Evolutionary conservation across 768 basidiomycete genomes (phyloP), one percentile per base, ranked within the genome.

Genomic region (Russula lepida): DNA sequence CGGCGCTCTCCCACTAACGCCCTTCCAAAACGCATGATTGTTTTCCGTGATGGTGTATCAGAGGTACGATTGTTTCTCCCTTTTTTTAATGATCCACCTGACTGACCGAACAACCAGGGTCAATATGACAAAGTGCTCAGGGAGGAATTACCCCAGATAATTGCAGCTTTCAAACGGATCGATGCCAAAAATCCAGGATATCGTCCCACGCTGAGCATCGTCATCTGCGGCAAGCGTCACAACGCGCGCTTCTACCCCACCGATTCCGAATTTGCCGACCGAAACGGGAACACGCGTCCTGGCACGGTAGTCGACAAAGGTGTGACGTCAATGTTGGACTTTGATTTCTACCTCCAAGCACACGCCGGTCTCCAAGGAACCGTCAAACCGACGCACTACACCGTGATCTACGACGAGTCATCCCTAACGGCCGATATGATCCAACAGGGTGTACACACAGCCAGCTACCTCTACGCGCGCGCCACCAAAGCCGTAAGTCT

Each of bases 401-500:
- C 81, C 1, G 82, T 90, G 27, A 78, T 91, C 4, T 88, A 91
- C 69, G 90, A 92, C 71, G 89, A 93, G 73, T 84, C 81, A 68
- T 68, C 60, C 3, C 74, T 91, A n/a, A 73, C 73, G 1, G 84
- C 89, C 0, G 85, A 94, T 69, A 81, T 82, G 17, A 74, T 92
- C 12, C 91, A 93, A 69, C 77, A 84, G 61, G 85, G 89, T 1
- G 83, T 87, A 0, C 81, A 92, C 68, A 76, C 82, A 56, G 72
- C 78, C 15, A 84, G 83, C 66, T 92, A 91, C 68, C 75, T 89
- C 15, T 94, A 89, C 66, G 89, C 86, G 0, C 81, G 91, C 4
- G 89, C 90, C 0, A 94, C 89, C 3, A 86, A 88, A 67, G 86
- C 89, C 0, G 92, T 94, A 32, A 89, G 87, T 68, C 75, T 92